These are phyloP conservation scores for Aspergillus eucalypticola DNA, from an alignment of 2,329 filamentous ascomycete genomes.

Conservation along the genomic window DNA sequence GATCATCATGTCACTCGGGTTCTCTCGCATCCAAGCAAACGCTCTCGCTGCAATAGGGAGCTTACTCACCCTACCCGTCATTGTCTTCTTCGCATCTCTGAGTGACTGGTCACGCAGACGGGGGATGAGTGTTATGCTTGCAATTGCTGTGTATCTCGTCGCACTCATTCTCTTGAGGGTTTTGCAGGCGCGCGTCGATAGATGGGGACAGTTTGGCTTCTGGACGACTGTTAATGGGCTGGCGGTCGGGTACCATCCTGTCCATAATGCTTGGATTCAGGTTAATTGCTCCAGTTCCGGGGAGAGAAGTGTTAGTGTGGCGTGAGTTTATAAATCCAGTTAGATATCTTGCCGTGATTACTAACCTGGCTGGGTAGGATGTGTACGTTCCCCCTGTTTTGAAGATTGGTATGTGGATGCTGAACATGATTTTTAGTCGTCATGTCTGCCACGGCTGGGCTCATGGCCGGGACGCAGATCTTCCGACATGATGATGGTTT, in stretches of 20 bases:
- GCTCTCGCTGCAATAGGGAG: conserved; percentile 47
- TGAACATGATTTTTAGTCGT: conserved; percentile 31
- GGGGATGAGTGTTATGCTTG: conserved; percentile 47
- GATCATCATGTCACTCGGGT: conserved; percentile 44
- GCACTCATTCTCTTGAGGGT: conserved; percentile 45
- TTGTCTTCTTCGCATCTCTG: conserved; percentile 52
- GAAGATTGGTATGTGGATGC: neutral
- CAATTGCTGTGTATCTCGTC: conserved; percentile 50
- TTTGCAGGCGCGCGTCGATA: conserved; percentile 47
- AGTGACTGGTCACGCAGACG: conserved; percentile 51
- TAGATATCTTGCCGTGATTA: neutral
- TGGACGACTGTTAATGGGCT: conserved; percentile 56
- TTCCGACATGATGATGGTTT: conserved; percentile 49
- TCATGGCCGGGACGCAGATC: conserved; percentile 56
- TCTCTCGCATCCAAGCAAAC: conserved; percentile 50
- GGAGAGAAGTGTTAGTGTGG: conserved; percentile 53
- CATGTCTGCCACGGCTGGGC: conserved; percentile 53
- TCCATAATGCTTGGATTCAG: conserved; percentile 57
- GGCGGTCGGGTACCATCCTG: conserved; percentile 56
- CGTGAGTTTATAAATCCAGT: conserved; percentile 34
- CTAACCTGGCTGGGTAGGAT: conserved; percentile 32
- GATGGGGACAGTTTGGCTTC: conserved; percentile 53
- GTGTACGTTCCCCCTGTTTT: conserved; percentile 21
- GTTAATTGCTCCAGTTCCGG: conserved; percentile 51
- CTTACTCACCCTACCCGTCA: conserved; percentile 49